phyloP scores from a whole-genome alignment of 106 monocot genomes.

The Acorus calamus region DNA sequence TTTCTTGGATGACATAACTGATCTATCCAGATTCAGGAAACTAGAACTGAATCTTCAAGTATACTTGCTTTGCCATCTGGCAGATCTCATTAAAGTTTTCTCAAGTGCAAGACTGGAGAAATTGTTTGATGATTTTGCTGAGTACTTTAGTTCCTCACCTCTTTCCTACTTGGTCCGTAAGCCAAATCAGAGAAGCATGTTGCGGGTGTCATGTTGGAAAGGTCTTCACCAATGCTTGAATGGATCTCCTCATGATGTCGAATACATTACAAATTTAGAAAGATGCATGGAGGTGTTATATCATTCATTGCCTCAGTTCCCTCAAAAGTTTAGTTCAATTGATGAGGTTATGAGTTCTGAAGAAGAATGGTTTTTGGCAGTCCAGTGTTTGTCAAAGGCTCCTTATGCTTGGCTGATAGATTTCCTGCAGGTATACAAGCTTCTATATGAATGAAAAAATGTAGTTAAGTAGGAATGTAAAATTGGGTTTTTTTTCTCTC shows the following conservation, averaged over 20 bases:
- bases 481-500: no score
- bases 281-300: slow-evolving; percentile 62
- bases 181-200: slow-evolving; percentile 21
- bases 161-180: slow-evolving; percentile 29
- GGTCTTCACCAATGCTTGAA: slow-evolving; percentile 44
- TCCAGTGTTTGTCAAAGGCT: slow-evolving; percentile 48
- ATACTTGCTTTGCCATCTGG: slow-evolving; percentile 30
- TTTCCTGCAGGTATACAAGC: slow-evolving; percentile 41
- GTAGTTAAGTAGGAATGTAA: no score
- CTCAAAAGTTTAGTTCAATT: slow-evolving; percentile 16
- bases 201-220: slow-evolving; percentile 79
- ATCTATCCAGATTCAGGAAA: slow-evolving; percentile 53
- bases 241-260: slow-evolving; percentile 23
- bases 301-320: slow-evolving; percentile 30
- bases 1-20: slow-evolving; percentile 69
- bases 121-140: slow-evolving; percentile 46
- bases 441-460: not conserved
- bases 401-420: slow-evolving; percentile 48
- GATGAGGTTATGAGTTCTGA: slow-evolving; percentile 2
- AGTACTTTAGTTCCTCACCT: slow-evolving; percentile 41
- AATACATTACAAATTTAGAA: slow-evolving; percentile 19
- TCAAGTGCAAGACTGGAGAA: slow-evolving; percentile 54
- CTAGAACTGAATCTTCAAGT: slow-evolving; percentile 57
- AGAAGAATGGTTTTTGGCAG: slow-evolving; percentile 59
- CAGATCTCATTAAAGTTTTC: slow-evolving; percentile 41